Evolutionary conservation across 2,329 filamentous ascomycete species (phyloP).

Genomic region (Talaromyces pinophilus): DNA sequence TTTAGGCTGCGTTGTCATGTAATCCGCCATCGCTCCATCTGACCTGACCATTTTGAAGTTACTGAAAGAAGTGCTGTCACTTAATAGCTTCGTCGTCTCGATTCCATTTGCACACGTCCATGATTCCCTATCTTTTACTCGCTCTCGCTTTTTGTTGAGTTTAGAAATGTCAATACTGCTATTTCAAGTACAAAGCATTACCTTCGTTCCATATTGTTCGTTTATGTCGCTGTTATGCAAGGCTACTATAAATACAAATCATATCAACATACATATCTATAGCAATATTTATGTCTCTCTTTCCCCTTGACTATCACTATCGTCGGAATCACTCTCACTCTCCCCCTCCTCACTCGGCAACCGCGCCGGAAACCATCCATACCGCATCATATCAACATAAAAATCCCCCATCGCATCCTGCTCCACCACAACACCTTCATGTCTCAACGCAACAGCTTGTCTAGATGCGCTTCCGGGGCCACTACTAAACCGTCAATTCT

Average conservation of each 20-base stretch:
- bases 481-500: conserved; percentile 24
- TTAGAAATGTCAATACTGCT: conserved; percentile 11
- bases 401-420: conserved; percentile 48
- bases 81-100: neutral
- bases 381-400: conserved; percentile 44
- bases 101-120: neutral
- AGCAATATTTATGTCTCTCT: neutral
- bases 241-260: neutral
- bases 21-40: neutral
- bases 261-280: neutral
- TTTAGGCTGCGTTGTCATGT: conserved; percentile 24
- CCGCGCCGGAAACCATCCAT: conserved; percentile 53
- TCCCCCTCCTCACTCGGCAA: conserved; percentile 49
- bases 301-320: neutral
- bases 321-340: conserved; percentile 1
- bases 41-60: neutral
- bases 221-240: neutral
- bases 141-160: neutral
- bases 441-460: conserved; percentile 44
- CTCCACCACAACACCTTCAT: conserved; percentile 47
- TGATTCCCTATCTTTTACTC: conserved; percentile 7
- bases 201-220: neutral
- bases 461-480: conserved; percentile 46
- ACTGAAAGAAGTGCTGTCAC: neutral
- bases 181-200: conserved; percentile 9